Base-by-base conservation (phyloP, 1,284 basidiomycete genomes). In the Salmacisia buchloeana region DNA sequence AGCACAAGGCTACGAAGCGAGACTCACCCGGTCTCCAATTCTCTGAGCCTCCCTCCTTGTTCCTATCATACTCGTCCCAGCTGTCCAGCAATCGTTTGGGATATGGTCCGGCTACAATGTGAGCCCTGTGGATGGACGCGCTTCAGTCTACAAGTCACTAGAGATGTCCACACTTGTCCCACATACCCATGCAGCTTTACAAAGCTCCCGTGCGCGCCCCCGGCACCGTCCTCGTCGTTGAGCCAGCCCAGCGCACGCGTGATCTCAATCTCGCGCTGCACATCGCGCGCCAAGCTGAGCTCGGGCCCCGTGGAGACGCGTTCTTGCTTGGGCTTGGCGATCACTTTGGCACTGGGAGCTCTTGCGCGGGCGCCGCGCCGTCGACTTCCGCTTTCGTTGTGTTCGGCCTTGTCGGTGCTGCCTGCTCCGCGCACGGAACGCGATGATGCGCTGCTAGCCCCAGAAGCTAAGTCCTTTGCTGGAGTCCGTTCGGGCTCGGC, bases 261-360 rank as follows among this genome's bases (percentile, higher is more conserved):
- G 12, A 94, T 88, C 69, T 90, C 85, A 27, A 98, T 87, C 82
- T 98, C 94, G 74, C 89, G 88, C 67, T 88, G 78, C 1, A 96
- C 88, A 70, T 94, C 91, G 29, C 49, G 25, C 9, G 49, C 49
- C 21, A 31, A 33, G 15, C 49, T 54, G 18, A 52, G 18, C 33
- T 39, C 38, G n/a, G 56, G 27, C 31, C 46, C 43, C 45, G 58
- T 25, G 38, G 59, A 39, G 54, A 34, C 2, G 80, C 73, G 2
- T 72, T 63, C 27, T 64, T 67, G 4, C 62, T 54, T n/a, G 29
- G 25, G 15, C 10, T 18, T 27, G 21, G 18, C 18, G 27, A n/a
- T 35, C 12, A 31, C 12, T 36, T 58, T 36, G 10, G 9, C 10
- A 13, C 29, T 36, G 7, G 35, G 34, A 18, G 56, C 35, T 7